Percentiles rank a stretch among this genome's conserved stretches.
Evolutionary conservation across 768 basidiomycete genomes (phyloP).

Genomic region (Hericium rajendrae): DNA sequence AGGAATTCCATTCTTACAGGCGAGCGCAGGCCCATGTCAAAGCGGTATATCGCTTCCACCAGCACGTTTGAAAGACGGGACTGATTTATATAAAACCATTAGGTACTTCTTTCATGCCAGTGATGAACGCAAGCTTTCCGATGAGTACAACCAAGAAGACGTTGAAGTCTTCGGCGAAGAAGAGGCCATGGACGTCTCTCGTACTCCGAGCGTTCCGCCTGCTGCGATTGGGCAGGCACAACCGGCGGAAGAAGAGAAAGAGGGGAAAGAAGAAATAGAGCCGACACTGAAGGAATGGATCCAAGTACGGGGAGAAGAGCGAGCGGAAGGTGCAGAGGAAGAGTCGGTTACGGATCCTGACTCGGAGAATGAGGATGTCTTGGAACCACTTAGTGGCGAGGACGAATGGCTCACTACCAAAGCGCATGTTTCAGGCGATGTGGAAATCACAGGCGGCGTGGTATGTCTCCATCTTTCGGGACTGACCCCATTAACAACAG

Average conservation of each 20-base stretch:
- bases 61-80: neutral
- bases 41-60: conserved; percentile 44
- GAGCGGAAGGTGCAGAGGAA: conserved; percentile 22
- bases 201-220: too few species aligned
- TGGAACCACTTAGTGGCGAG: conserved; percentile 20
- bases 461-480: neutral
- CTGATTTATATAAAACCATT: neutral
- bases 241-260: neutral
- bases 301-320: conserved; percentile 19
- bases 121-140: conserved; percentile 32
- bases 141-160: conserved; percentile 42
- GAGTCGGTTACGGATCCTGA: conserved; percentile 56
- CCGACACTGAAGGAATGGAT: conserved; percentile 10
- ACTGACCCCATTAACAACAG: neutral
- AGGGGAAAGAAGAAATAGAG: neutral
- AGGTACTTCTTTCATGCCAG: conserved; percentile 81
- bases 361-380: conserved; percentile 56
- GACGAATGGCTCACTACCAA: conserved; percentile 32
- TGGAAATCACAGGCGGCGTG: neutral
- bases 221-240: too few species aligned
- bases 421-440: conserved; percentile 2
- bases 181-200: conserved; percentile 6
- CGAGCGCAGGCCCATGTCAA: conserved; percentile 47
- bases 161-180: conserved; percentile 21
- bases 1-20: conserved; percentile 59